Evolutionary conservation across 305 asterid genomes (phyloP), one percentile per base, ranked within the genome.

Genomic region (Salvia sclarea): DNA sequence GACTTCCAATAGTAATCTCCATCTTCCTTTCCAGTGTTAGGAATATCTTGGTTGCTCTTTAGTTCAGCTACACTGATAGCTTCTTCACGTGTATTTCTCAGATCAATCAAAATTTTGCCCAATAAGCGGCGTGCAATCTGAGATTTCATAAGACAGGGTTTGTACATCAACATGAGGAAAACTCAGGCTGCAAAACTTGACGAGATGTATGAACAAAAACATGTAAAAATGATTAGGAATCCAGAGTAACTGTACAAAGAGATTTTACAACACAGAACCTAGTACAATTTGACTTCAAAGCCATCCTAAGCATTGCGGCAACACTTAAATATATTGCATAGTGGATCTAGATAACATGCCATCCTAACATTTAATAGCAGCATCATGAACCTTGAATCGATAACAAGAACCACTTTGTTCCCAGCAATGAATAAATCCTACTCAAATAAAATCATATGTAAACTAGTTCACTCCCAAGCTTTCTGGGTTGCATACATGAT

Each of bases 81-180:
- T 79, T 87, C 95, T 81, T 85, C 91, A 41, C 82, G 86, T 56
- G 95, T 87, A 75, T 87, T 87, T 74, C 88, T 75, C 75, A 87
- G 75, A 80, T 87, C 95, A 73, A 87, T 87, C 83, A 83, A 60
- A 47, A 87, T 80, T 78, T 87, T 85, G 37, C 95, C 95, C 88
- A 87, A 63, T 81, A 87, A 77, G 38, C 91, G 91, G 12, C 95
- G 89, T 54, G 91, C 89, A 69, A 87, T 77, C 91, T 87, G 86
- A 76, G 57, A 73, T 62, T 64, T 6, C 68, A 63, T 12, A 50
- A 50, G 65, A 17, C 3, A 61, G 58, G 58, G 22, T 56, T 3
- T 69, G n/a, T 45, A 47, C 18, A 69, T 28, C 53, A 65, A 17
- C 37, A 22, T 53, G 68, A 13, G 22, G 7, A 64, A 57, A 49